Evolutionary conservation across 1,284 basidiomycete species (phyloP), one percentile per base, ranked within the genome.

Genomic region (Coniferiporia sulphurascens): DNA sequence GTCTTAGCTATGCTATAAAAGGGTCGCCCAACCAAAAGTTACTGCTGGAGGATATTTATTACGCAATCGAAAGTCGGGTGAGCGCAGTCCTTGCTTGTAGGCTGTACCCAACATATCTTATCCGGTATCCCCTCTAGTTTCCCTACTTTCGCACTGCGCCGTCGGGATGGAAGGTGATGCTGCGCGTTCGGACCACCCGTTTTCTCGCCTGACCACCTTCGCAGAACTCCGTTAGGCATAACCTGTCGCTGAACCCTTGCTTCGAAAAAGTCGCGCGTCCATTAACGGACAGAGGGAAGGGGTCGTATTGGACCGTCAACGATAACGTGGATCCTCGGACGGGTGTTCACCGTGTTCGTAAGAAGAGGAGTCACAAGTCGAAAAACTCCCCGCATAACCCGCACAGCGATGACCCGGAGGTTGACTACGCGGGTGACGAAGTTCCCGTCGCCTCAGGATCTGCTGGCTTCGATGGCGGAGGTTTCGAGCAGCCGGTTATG

Each of bases 191-290:
- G 38, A 41, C 15, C 3, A 8, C 12, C 22, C 38, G 22, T 52
- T 36, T 15, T 15, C 19, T 41, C 17, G 6, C 45, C 45, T 27
- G 12, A 22, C 36, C 51, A 52, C 27, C 21, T 21, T 48, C 41
- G n/a, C 53, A 97, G 87, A 96, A 96, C 72, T 96, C 94, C 45
- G 93, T 97, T 65, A 87, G 94, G 52, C 94, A 96, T 75, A 96
- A 95, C 67, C 81, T 97, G 19, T 95, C 92, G 7, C 81, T 96
- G 63, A 96, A 96, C 71, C 92, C 93, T 63, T 95, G 92, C 67
- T 95, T 95, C 70, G 87, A 94, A 71, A 95, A 95, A 72, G 89
- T 95, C 10, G 86, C 93, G 1, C 85, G 93, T 17, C 91, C 93
- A 13, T 79, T 93, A 57, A 93, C 92, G 15, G 93, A 95, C 67